phyloP scores from a whole-genome alignment of 108 stramenopile species.

The Craspedostauros australis region DNA sequence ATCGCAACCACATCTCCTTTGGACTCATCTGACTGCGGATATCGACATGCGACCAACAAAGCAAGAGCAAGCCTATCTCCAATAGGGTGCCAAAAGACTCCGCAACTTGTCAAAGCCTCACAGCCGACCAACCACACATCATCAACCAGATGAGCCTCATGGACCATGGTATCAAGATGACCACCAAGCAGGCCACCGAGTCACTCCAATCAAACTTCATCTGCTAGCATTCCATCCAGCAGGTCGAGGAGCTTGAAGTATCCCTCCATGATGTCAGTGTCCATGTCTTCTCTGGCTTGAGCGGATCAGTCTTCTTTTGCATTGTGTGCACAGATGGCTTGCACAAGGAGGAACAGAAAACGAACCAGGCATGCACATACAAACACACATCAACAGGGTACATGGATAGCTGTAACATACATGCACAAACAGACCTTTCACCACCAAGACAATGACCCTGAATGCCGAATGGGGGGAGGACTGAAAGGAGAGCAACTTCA shows the following conservation, averaged over 20 bases:
- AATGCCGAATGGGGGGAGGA: constrained; percentile 14
- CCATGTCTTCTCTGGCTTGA: constrained; percentile 95
- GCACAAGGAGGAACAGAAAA: no score
- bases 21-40: no score
- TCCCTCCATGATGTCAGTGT: constrained; percentile 86
- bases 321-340: no score
- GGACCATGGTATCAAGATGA: constrained; percentile 96
- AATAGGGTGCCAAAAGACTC: no score
- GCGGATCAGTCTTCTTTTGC: no score
- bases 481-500: constrained; percentile 47
- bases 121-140: no score
- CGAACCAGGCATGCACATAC: no score
- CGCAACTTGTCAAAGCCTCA: no score
- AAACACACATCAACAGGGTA: no score
- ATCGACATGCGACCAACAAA: no score
- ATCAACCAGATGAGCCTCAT: constrained; percentile 99
- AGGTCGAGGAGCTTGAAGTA: constrained; percentile 87
- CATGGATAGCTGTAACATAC: constrained; percentile 3
- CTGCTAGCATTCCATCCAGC: constrained; percentile 89
- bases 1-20: no score
- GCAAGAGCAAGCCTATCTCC: no score
- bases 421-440: constrained; percentile 10
- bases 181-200: constrained; percentile 94
- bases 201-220: constrained; percentile 89
- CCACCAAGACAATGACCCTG: background rate